Evolutionary conservation across 2,329 filamentous ascomycete species (phyloP).

Genomic region (Aureobasidium sp.): DNA sequence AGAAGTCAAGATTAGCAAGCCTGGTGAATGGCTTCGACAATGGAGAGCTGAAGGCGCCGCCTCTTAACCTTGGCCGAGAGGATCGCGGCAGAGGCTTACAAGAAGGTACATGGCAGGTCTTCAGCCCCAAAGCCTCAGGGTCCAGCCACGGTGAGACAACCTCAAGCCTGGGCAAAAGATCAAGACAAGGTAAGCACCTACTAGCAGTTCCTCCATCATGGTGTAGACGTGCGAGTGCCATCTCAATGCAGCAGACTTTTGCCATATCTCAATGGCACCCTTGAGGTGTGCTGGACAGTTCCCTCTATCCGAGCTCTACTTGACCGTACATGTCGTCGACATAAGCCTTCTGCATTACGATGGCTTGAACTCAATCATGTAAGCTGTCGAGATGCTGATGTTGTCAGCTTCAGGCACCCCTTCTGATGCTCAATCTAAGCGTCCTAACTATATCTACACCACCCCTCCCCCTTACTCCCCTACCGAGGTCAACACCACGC

Average conservation of each 20-base stretch:
- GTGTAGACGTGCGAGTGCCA: neutral
- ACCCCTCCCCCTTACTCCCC: neutral
- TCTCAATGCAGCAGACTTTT: neutral
- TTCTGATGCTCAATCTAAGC: neutral
- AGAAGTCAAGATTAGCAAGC: neutral
- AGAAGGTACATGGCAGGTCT: constrained; percentile 7
- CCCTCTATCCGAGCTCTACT: too few relatives aligned
- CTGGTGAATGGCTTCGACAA: neutral
- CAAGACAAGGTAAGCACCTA: neutral
- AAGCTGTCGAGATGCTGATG: neutral
- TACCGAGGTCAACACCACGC: neutral
- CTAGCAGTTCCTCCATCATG: neutral
- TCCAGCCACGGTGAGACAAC: neutral
- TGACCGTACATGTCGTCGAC: too few relatives aligned
- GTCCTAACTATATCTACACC: neutral
- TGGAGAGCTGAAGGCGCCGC: neutral
- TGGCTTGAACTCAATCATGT: neutral
- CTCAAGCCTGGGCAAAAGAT: neutral
- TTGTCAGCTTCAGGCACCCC: neutral
- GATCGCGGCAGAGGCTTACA: constrained; percentile 2
- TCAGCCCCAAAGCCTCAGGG: neutral
- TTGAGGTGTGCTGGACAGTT: too few relatives aligned
- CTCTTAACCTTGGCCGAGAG: neutral
- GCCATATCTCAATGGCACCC: too few relatives aligned
- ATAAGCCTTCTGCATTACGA: neutral